phyloP scores from a whole-genome alignment of 306 rosid species.

The Ochetophila trinervis region DNA sequence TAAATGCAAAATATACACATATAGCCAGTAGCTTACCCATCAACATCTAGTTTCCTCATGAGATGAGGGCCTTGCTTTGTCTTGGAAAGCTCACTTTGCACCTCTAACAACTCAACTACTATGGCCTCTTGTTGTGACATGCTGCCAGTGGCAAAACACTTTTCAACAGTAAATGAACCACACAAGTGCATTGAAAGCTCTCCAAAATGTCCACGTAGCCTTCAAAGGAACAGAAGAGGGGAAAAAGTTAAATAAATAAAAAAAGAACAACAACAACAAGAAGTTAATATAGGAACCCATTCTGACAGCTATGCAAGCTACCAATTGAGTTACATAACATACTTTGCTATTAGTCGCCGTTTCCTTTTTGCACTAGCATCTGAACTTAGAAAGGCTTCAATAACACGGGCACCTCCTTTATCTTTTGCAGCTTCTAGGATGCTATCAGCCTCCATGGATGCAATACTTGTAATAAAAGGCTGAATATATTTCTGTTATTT shows the following conservation, averaged over 20 bases:
- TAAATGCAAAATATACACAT: too few species aligned
- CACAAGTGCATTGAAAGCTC: slow-evolving; percentile 64
- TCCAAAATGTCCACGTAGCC: slow-evolving; percentile 76
- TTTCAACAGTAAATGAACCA: slow-evolving; percentile 78
- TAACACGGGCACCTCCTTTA: slow-evolving; percentile 68
- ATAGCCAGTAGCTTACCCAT: slow-evolving; percentile 50
- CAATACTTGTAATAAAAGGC: slow-evolving; percentile 63
- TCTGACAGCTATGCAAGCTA: slow-evolving; percentile 23
- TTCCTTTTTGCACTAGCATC: slow-evolving; percentile 66
- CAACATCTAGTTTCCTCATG: slow-evolving; percentile 74
- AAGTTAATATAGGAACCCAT: slow-evolving; percentile 6
- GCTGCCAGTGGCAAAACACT: slow-evolving; percentile 67
- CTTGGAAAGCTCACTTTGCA: slow-evolving; percentile 68
- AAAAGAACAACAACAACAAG: too few species aligned
- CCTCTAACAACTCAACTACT: slow-evolving; percentile 68
- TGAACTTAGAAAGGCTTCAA: slow-evolving; percentile 80
- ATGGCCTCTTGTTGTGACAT: slow-evolving; percentile 70
- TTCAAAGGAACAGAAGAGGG: slow-evolving; percentile 37
- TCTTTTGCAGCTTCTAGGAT: slow-evolving; percentile 66
- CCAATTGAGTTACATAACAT: slow-evolving; percentile 30
- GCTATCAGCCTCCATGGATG: slow-evolving; percentile 53
- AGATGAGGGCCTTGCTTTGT: slow-evolving; percentile 86
- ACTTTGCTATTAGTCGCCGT: slow-evolving; percentile 67
- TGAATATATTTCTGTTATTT: slow-evolving; percentile 59
- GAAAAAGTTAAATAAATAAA: too few species aligned